Percentiles rank a stretch among this genome's conserved stretches.
Evolutionary conservation across 2,329 filamentous ascomycete species (phyloP).

Genomic region (Lachnellula occidentalis): DNA sequence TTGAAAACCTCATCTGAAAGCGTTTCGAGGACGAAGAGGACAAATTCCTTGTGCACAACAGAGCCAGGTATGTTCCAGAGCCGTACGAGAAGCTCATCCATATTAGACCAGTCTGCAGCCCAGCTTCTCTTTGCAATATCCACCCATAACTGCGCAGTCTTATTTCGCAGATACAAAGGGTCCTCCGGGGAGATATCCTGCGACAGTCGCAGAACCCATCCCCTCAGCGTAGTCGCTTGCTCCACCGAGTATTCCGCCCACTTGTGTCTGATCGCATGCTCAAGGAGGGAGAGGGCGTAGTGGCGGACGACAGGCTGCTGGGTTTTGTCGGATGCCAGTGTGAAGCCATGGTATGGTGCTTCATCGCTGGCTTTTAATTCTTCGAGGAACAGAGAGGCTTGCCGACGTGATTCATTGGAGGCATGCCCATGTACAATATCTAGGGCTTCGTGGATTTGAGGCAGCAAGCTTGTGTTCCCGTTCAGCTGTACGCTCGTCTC

Average conservation of each 20-base stretch:
- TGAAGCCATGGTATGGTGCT: conserved; percentile 80
- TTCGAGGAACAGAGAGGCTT: conserved; percentile 84
- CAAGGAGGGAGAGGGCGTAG: conserved; percentile 87
- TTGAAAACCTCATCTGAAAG: conserved; percentile 93
- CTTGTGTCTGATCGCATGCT: conserved; percentile 80
- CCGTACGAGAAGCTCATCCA: conserved; percentile 78
- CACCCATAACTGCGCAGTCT: conserved; percentile 90
- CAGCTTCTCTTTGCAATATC: conserved; percentile 91
- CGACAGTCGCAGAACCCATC: conserved; percentile 75
- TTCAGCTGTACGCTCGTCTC: conserved; percentile 13
- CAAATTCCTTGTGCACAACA: conserved; percentile 70
- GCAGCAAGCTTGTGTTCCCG: conserved; percentile 43
- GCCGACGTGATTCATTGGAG: conserved; percentile 71
- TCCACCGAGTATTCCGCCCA: conserved; percentile 69
- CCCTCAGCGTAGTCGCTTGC: conserved; percentile 63
- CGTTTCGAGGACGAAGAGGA: conserved; percentile 82
- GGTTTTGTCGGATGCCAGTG: conserved; percentile 67
- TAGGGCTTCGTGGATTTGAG: conserved; percentile 76
- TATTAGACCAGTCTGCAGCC: conserved; percentile 89
- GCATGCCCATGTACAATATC: conserved; percentile 82
- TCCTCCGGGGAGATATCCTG: conserved; percentile 66
- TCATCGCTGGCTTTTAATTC: conserved; percentile 72
- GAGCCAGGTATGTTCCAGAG: conserved; percentile 71
- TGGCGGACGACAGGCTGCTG: conserved; percentile 83
- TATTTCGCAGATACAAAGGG: conserved; percentile 81